phyloP scores from a whole-genome alignment of 495 filamentous ascomycete species.

The Aspergillus indologenus region DNA sequence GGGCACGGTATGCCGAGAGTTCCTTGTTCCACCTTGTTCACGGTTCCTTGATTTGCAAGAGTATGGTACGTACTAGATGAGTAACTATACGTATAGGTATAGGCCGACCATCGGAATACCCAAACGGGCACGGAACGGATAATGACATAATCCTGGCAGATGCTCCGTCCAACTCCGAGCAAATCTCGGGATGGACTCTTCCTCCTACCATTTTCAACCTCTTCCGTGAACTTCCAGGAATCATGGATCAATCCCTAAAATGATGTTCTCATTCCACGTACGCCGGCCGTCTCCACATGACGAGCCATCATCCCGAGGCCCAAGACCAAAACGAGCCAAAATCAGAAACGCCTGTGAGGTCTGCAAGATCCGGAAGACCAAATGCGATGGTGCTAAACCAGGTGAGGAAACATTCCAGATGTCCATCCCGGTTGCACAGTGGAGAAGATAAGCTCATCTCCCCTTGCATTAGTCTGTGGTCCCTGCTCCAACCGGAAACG shows the following conservation, averaged over 20 bases:
- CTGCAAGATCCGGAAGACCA: conserved; percentile 16
- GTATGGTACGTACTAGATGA: too few species aligned
- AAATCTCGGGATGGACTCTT: too few species aligned
- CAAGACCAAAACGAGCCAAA: conserved; percentile 14
- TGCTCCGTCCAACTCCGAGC: too few species aligned
- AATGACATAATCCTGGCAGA: not conserved
- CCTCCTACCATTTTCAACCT: not conserved
- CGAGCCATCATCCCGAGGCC: not conserved
- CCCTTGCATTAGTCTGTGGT: conserved; percentile 13
- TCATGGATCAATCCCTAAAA: too few species aligned
- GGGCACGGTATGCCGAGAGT: too few species aligned
- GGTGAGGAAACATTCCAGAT: conserved; percentile 4
- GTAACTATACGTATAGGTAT: too few species aligned
- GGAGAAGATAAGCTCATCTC: not conserved
- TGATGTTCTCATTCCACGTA: conserved; percentile 16
- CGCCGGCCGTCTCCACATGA: not conserved
- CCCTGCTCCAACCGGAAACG: conserved; percentile 15
- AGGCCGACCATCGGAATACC: not conserved
- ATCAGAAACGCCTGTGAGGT: conserved; percentile 15
- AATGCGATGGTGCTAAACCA: conserved; percentile 16
- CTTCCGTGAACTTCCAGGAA: not conserved
- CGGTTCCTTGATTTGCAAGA: too few species aligned
- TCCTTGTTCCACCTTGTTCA: too few species aligned
- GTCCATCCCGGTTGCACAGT: not conserved
- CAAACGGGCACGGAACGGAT: not conserved